phyloP scores from a whole-genome alignment of 2,329 filamentous ascomycete genomes.

The Capronia americana region DNA sequence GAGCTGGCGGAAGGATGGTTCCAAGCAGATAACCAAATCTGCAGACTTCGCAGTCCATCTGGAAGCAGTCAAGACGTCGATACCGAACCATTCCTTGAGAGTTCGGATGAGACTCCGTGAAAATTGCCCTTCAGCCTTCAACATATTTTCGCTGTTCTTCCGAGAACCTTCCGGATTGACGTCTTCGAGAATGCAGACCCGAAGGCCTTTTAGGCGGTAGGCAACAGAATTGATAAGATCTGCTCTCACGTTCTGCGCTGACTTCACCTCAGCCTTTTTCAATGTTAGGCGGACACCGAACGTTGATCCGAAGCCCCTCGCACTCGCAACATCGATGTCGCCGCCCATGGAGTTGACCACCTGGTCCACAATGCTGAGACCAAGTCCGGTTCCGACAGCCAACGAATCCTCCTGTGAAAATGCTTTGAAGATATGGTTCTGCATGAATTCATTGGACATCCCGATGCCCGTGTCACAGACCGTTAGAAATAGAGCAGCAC shows the following conservation, averaged over 20 bases:
- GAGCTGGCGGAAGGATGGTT: slow-evolving; percentile 17
- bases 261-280: neutral
- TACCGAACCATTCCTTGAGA: slow-evolving; percentile 18
- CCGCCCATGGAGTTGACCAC: slow-evolving; percentile 42
- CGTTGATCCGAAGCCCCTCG: slow-evolving; percentile 40
- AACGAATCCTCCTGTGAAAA: slow-evolving; percentile 67
- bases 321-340: slow-evolving; percentile 41
- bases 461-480: slow-evolving; percentile 44
- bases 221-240: slow-evolving; percentile 1
- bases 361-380: slow-evolving; percentile 63
- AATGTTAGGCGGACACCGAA: slow-evolving; percentile 22
- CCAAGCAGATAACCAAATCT: slow-evolving; percentile 21
- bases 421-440: slow-evolving; percentile 56
- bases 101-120: slow-evolving; percentile 2
- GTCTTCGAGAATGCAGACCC: slow-evolving; percentile 37
- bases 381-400: slow-evolving; percentile 64
- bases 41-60: neutral
- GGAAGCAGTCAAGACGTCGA: slow-evolving; percentile 1
- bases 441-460: slow-evolving; percentile 41
- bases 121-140: slow-evolving; percentile 7
- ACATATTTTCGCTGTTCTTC: slow-evolving; percentile 2
- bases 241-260: neutral
- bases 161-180: slow-evolving; percentile 1
- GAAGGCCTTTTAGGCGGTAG: slow-evolving; percentile 44
- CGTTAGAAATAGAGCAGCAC: slow-evolving; percentile 28